Base-by-base conservation (phyloP, 2,329 filamentous ascomycete species). In the Microcera coccophila region DNA sequence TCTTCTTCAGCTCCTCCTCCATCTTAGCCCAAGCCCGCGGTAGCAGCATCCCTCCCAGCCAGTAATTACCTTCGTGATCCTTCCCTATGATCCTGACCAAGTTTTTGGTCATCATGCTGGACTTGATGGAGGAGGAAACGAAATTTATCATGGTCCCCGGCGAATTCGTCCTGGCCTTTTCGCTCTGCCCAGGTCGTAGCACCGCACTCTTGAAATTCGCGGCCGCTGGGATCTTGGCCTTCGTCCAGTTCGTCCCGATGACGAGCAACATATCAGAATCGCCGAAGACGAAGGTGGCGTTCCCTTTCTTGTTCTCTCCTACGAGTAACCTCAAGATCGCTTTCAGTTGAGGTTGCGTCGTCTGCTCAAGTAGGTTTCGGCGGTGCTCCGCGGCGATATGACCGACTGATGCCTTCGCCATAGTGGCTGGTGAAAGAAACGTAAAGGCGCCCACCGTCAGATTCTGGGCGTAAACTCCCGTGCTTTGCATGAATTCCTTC, bases 241-340 rank as follows among this genome's bases (percentile, higher is more conserved):
- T 62, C 4, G 61, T 54, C 66, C 67, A 70, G 46, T 73, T 73
- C 8, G 59, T 65, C 26, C 65, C 59, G 2, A 52, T 42, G n/a
- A 73, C 40, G 7, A 71, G 53, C 10, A 62, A 24, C 26, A 57
- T 54, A 28, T 59, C 50, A 0, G 62, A 26, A 10, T 62, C 57
- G 4, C 69, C 66, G 24, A 59, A 65, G 1, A 63, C 11, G 2
- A 63, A 36, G 0, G 54, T 44, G 1, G 52, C 39, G 11, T 52
- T 44, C 12, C 53, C 52, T 17, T 47, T 54, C 8, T 43, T 29
- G 4, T 47, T 45, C 2, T 49, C 43, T 22, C 53, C 42, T 4
- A 53, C 53, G 11, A 60, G 26, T 9, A 51, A 42, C 14, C 59
- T 54, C 32, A 59, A 46, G 24, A 59, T 55, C 21, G 54, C 63